Base-by-base conservation (phyloP, 129 eudicot genomes). In the Heracleum sosnowskyi region DNA sequence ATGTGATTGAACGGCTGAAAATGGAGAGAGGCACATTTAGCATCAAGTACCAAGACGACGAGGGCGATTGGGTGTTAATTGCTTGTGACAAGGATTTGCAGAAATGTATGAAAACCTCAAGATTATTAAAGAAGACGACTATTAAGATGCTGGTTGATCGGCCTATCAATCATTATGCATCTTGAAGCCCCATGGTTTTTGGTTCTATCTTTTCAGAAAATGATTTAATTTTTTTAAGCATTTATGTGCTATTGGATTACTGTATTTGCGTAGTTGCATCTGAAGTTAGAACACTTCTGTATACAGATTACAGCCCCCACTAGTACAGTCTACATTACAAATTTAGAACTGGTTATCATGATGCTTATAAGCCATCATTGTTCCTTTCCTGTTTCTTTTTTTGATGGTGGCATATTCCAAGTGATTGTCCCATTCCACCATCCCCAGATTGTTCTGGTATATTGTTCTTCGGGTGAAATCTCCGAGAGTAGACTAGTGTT, bases 21-120 rank as follows among this genome's bases (percentile, higher is more conserved):
- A 31, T 85, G 5, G 45, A 57, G 64, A 69, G 11, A n/a, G 73
- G 74, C 49, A 84, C 26, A 11, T 84, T 76, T 11, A 76, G 44
- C 31, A 73, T 74, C 47, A 77, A 77, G 76, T 78, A 83, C 24
- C 41, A 78, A 49, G 83, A 78, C 16, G 83, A 85, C 2, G 83
- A 81, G 6, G 76, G 73, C 22, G 88, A 85, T 31, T 81, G 82
- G 88, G 79, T 85, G 1, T 60, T 73, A 15, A 73, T 73, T 73
- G 76, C 76, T 3, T 73, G 76, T 42, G 76, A 72, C 34, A 26
- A 72, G 13, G 88, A 85, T 55, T 20, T 68, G 4, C 62, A 18
- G 29, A 16, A 18, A n/a, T 78, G 75, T 24, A 11, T 78, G 2
- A 17, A 24, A 42, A 66, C 15, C 53, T 66, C 63, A 11, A 64